Percentiles rank a stretch among this genome's conserved stretches.
These are phyloP conservation scores for Plectosphaerella plurivora DNA, from an alignment of 2,329 filamentous ascomycete species.

Conservation along the genomic window DNA sequence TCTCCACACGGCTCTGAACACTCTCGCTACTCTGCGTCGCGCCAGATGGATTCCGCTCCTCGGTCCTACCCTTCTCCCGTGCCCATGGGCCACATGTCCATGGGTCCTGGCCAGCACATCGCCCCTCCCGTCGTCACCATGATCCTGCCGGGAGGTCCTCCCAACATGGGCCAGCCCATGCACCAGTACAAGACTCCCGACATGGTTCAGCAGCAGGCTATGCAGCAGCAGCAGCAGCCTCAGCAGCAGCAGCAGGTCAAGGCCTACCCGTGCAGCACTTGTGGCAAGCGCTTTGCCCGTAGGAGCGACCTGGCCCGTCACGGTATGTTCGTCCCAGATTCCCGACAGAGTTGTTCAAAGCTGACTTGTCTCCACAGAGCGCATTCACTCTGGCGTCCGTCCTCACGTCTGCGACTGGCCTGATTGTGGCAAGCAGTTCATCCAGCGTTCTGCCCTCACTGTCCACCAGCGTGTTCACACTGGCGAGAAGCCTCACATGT, in stretches of 20 bases:
- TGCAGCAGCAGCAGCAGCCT: conserved; percentile 3
- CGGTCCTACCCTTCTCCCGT: conserved; percentile 50
- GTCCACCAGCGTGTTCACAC: conserved; percentile 95
- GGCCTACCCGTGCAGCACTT: conserved; percentile 73
- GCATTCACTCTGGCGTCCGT: conserved; percentile 87
- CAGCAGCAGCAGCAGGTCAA: conserved; percentile 10
- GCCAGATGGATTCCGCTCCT: conserved; percentile 36
- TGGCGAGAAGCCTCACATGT: conserved; percentile 97
- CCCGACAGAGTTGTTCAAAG: background rate
- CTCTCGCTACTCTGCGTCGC: conserved; percentile 46
- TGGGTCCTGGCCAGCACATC: conserved; percentile 24
- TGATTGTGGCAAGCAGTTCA: conserved; percentile 92
- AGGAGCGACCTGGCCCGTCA: conserved; percentile 92
- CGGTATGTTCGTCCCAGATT: conserved; percentile 55
- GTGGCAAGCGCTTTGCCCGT: conserved; percentile 86
- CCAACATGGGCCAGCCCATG: conserved; percentile 22
- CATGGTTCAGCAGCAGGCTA: conserved; percentile 1
- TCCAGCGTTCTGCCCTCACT: conserved; percentile 91
- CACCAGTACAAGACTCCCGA: conserved; percentile 14
- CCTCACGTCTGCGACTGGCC: conserved; percentile 90
- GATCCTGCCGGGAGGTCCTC: conserved; percentile 36
- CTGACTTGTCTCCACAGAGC: conserved; percentile 55
- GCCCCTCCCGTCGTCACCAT: conserved; percentile 25
- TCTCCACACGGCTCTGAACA: conserved; percentile 58
- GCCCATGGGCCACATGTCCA: conserved; percentile 38